These are phyloP conservation scores for Arthromyces matolae DNA, from an alignment of 768 basidiomycete species.

Conservation along the genomic window DNA sequence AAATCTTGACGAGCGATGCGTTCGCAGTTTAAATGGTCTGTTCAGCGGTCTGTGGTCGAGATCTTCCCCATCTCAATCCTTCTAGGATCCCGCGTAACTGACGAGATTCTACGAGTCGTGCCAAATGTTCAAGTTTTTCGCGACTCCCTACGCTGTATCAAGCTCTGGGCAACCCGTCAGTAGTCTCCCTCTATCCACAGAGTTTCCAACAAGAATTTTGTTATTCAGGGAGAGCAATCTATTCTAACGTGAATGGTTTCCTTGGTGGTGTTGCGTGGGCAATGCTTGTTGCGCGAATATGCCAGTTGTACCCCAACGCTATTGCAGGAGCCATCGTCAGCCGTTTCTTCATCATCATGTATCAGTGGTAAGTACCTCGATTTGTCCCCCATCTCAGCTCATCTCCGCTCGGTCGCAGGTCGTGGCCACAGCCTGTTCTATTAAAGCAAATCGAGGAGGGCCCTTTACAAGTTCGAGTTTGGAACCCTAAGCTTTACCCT, in stretches of 20 bases:
- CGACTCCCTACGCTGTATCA: constrained; percentile 92
- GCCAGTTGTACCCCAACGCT: constrained; percentile 95
- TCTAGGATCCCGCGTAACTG: constrained; percentile 89
- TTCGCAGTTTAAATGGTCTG: constrained; percentile 89
- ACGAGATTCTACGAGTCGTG: constrained; percentile 91
- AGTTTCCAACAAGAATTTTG: not conserved
- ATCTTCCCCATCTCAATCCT: constrained; percentile 2
- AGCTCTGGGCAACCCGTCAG: constrained; percentile 95
- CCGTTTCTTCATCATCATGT: constrained; percentile 97
- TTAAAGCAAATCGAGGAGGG: constrained; percentile 96
- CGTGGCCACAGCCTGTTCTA: constrained; percentile 98
- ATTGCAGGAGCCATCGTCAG: constrained; percentile 94
- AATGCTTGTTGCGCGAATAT: constrained; percentile 97
- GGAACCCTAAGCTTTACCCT: constrained; percentile 98
- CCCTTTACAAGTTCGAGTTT: constrained; percentile 87
- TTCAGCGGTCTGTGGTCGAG: not conserved
- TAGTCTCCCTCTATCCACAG: constrained; percentile 12
- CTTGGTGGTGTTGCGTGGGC: constrained; percentile 99
- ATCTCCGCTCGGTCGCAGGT: constrained; percentile 51
- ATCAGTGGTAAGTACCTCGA: constrained; percentile 71
- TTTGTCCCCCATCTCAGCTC: not conserved
- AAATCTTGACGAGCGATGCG: constrained; percentile 91
- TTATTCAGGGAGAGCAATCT: constrained; percentile 82
- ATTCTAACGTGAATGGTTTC: constrained; percentile 97
- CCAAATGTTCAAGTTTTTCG: constrained; percentile 94